A percentile compares a stretch with the other conserved stretches of the same genome.
These are phyloP conservation scores for Brassica incana DNA, from an alignment of 345 rosid genomes.

Conservation along the genomic window DNA sequence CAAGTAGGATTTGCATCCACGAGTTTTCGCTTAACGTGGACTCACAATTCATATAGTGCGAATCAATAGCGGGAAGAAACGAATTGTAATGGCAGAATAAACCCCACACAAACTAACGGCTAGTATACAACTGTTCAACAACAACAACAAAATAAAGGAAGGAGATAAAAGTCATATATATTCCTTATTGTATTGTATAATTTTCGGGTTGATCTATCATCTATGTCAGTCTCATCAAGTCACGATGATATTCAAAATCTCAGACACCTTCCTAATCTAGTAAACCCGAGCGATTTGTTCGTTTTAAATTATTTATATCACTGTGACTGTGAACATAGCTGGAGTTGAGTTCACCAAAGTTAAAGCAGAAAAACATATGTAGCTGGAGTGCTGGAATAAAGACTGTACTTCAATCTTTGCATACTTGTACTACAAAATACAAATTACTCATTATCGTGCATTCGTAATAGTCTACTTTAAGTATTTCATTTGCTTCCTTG, in stretches of 20 bases:
- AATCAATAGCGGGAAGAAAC: background rate
- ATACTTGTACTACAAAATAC: background rate
- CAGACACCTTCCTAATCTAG: background rate
- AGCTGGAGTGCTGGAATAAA: background rate
- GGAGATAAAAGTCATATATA: background rate
- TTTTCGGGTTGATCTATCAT: background rate
- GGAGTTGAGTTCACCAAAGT: background rate
- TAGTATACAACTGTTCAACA: background rate
- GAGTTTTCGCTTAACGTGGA: conserved; percentile 25
- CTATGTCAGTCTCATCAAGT: conserved; percentile 15
- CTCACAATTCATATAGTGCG: background rate
- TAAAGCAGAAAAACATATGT: background rate
- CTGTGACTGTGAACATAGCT: background rate
- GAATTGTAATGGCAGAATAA: conserved; percentile 3
- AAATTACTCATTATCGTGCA: conserved; percentile 2
- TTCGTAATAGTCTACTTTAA: conserved; percentile 13
- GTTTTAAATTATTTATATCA: background rate
- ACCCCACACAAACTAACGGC: background rate
- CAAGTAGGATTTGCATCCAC: conserved; percentile 3
- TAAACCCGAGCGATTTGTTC: background rate
- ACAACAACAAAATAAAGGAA: background rate
- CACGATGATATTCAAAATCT: background rate
- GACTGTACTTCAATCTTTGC: conserved; percentile 7
- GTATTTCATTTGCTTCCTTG: background rate
- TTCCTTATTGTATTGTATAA: conserved; percentile 3